Conservation (phyloP, 805 yeast genomes). For the Wickerhamomyces bovis region DNA sequence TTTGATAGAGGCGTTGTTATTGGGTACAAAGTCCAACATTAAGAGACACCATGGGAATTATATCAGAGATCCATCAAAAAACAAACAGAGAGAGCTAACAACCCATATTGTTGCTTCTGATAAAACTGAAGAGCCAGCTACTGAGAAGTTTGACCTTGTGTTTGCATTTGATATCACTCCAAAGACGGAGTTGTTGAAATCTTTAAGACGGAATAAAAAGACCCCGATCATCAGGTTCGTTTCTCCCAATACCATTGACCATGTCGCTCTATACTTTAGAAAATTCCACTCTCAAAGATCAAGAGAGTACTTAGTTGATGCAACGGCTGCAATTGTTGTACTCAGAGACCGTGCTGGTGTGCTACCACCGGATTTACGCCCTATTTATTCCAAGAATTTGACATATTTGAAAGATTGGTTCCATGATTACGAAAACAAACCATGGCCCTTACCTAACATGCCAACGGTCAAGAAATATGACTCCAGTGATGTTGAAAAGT, state of each 20-base stretch:
- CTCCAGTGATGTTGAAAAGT: constrained; percentile 73
- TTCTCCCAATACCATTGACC: constrained; percentile 80
- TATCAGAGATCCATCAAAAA: constrained; percentile 44
- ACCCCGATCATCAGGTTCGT: constrained; percentile 65
- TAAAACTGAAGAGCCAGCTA: constrained; percentile 3
- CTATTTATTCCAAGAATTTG: constrained; percentile 64
- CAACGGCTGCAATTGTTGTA: constrained; percentile 78
- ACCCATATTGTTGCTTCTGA: constrained; percentile 19
- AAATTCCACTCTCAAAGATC: constrained; percentile 24
- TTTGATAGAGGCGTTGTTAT: constrained; percentile 60
- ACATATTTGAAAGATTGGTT: constrained; percentile 60
- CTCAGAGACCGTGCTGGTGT: constrained; percentile 77
- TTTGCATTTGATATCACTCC: constrained; percentile 61
- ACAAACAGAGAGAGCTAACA: constrained; percentile 19
- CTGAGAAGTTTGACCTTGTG: constrained; percentile 45
- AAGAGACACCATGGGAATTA: constrained; percentile 58
- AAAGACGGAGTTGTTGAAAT: constrained; percentile 32
- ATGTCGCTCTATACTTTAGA: constrained; percentile 53
- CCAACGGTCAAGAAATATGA: constrained; percentile 56
- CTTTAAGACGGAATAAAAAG: constrained; percentile 21
- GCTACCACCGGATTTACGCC: constrained; percentile 72
- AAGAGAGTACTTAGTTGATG: constrained; percentile 50
- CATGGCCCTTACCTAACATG: constrained; percentile 80
- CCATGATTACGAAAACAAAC: constrained; percentile 29
- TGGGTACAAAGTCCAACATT: constrained; percentile 54